Conservation (phyloP, 306 rosid species). For the Psophocarpus tetragonolobus region DNA sequence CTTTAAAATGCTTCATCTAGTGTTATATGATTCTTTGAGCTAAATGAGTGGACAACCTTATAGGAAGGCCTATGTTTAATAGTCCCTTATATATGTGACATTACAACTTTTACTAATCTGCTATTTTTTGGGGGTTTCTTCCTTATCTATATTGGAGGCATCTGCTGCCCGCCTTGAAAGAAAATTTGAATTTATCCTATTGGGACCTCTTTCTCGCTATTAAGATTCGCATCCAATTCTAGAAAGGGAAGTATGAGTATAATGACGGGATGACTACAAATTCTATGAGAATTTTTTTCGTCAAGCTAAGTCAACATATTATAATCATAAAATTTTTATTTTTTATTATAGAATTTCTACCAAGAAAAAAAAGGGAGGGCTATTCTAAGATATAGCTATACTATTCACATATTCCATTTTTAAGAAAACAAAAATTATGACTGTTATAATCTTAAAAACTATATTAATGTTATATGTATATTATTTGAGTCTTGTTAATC, state of each 20-base stretch:
- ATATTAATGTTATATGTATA: too few species aligned
- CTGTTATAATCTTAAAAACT: too few species aligned
- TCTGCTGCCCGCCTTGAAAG: conserved; percentile 56
- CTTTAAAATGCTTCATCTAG: background rate
- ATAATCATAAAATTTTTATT: too few species aligned
- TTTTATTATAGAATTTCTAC: too few species aligned
- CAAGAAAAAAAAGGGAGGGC: background rate
- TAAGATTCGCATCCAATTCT: conserved; percentile 57
- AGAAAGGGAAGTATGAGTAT: conserved; percentile 40
- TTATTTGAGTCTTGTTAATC: too few species aligned
- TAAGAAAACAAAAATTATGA: too few species aligned
- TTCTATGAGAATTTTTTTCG: background rate
- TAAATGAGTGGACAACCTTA: background rate
- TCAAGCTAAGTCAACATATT: too few species aligned
- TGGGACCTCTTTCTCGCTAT: conserved; percentile 45
- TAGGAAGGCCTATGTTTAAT: background rate
- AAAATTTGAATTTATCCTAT: conserved; percentile 62
- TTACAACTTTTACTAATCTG: background rate
- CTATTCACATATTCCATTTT: too few species aligned
- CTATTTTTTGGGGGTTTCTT: conserved; percentile 8
- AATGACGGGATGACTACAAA: background rate
- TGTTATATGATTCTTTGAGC: background rate
- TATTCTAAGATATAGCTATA: background rate
- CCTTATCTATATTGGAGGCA: conserved; percentile 53
- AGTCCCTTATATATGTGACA: background rate